Evolutionary conservation across 108 stramenopile genomes (phyloP).

Genomic region (Chaetoceros muelleri): DNA sequence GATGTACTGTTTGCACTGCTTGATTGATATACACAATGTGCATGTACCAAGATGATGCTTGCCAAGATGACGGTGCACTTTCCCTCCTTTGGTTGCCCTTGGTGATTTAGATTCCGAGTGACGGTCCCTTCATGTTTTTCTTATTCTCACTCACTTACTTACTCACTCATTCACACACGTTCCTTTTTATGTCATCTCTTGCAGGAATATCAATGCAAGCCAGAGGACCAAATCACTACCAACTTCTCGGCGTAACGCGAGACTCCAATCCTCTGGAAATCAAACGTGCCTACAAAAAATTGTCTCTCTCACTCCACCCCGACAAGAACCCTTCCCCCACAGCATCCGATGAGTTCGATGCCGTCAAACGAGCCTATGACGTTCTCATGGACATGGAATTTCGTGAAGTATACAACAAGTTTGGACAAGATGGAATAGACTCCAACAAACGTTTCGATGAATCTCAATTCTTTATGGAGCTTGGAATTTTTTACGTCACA

Average conservation of each 20-base stretch:
- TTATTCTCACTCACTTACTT: neutral
- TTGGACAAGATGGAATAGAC: constrained; percentile 84
- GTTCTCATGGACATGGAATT: constrained; percentile 92
- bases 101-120: neutral
- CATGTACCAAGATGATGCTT: too few species aligned
- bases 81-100: neutral
- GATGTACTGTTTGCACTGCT: too few species aligned
- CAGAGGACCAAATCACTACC: constrained; percentile 88
- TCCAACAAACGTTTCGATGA: constrained; percentile 83
- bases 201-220: constrained; percentile 77
- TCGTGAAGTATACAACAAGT: constrained; percentile 95
- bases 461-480: constrained; percentile 74
- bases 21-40: too few species aligned
- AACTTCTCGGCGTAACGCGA: constrained; percentile 65
- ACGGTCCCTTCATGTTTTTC: neutral
- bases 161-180: neutral
- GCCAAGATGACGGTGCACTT: too few species aligned
- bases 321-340: constrained; percentile 91
- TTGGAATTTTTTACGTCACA: constrained; percentile 86
- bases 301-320: constrained; percentile 90
- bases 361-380: constrained; percentile 86
- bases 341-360: constrained; percentile 87
- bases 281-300: constrained; percentile 92
- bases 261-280: constrained; percentile 86
- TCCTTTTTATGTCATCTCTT: neutral